Conservation (phyloP, 108 stramenopile species). For the Pseudonitzschia delicatissima region DNA sequence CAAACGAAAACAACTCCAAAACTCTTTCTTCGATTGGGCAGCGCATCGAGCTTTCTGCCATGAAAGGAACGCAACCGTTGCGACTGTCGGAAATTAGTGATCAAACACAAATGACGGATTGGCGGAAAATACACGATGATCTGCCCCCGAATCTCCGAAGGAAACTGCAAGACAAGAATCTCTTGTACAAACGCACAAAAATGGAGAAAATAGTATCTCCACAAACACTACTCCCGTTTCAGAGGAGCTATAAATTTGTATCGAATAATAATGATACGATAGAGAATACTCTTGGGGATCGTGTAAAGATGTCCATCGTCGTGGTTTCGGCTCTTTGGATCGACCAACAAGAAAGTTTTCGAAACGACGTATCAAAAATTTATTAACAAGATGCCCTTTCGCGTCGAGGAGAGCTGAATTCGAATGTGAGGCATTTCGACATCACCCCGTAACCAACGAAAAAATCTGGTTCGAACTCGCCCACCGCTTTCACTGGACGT, state of each 20-base stretch:
- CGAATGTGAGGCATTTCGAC: conserved; percentile 26
- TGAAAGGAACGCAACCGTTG: neutral
- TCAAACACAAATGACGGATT: conserved; percentile 39
- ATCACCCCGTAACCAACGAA: conserved; percentile 43
- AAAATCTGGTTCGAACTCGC: conserved; percentile 45
- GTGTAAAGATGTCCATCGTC: conserved; percentile 3
- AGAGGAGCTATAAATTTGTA: neutral
- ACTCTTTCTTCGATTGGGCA: neutral
- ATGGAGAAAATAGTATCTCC: neutral
- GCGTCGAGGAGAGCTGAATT: conserved; percentile 20
- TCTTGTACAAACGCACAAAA: conserved; percentile 41
- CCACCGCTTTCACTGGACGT: conserved; percentile 47
- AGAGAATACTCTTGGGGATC: too few species aligned
- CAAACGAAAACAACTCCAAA: neutral
- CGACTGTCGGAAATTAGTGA: too few species aligned
- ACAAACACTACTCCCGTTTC: neutral
- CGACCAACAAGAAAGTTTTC: conserved; percentile 25
- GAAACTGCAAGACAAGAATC: conserved; percentile 34
- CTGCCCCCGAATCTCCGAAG: conserved; percentile 25
- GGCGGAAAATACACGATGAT: conserved; percentile 34
- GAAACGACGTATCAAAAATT: conserved; percentile 21
- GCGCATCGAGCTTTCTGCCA: neutral
- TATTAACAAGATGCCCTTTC: conserved; percentile 23
- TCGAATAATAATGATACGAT: neutral
- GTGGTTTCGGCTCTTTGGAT: conserved; percentile 44